A percentile compares a stretch with the other conserved stretches of the same genome.
These are phyloP conservation scores for Metschnikowia anglica DNA, from an alignment of 805 yeast genomes.

Conservation along the genomic window DNA sequence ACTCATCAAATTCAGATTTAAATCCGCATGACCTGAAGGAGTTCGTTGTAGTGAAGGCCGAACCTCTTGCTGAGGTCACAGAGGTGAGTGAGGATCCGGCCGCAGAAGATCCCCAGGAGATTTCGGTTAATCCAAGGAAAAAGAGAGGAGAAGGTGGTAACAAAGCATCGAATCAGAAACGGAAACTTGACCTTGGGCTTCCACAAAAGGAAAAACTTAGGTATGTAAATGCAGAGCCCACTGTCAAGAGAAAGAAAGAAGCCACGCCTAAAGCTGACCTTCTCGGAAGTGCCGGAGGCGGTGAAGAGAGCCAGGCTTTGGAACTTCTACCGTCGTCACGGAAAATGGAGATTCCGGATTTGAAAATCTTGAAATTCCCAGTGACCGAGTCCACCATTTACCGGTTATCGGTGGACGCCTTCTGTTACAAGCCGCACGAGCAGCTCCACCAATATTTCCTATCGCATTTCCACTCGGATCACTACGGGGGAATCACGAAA, in stretches of 20 bases:
- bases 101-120: too few species aligned
- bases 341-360: conserved; percentile 47
- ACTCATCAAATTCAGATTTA: too few species aligned
- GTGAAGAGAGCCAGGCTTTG: background rate
- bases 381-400: conserved; percentile 21
- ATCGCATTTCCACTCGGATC: conserved; percentile 92
- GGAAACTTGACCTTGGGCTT: conserved; percentile 11
- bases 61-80: too few species aligned
- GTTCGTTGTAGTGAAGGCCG: too few species aligned
- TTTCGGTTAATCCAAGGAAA: too few species aligned
- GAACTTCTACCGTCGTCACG: conserved; percentile 18
- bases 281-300: background rate
- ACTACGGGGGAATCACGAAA: conserved; percentile 81
- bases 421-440: conserved; percentile 48
- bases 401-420: conserved; percentile 64
- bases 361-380: conserved; percentile 51
- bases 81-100: too few species aligned
- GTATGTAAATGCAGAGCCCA: conserved; percentile 12
- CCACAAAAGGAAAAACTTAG: conserved; percentile 14
- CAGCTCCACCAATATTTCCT: conserved; percentile 55
- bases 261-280: conserved; percentile 11
- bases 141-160: too few species aligned
- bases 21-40: too few species aligned
- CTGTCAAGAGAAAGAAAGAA: conserved; percentile 10
- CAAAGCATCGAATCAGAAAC: background rate